Conservation (phyloP, 768 basidiomycete species). For the Ramaria rubella region DNA sequence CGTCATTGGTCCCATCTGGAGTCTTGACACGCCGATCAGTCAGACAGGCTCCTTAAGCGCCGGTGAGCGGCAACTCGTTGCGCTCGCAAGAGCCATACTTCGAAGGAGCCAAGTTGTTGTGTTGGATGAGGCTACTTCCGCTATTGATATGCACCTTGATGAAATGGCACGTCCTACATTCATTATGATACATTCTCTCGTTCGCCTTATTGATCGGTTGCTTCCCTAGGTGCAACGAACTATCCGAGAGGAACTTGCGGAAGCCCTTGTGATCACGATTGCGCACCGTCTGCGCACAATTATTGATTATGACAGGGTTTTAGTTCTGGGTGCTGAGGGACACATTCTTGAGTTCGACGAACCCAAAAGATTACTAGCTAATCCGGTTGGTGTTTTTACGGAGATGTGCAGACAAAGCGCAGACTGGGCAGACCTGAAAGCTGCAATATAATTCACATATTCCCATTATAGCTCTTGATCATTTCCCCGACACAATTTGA, state of each 20-base stretch:
- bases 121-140: slow-evolving; percentile 74
- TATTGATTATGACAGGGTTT: slow-evolving; percentile 66
- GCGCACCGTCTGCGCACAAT: slow-evolving; percentile 76
- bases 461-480: too few species aligned
- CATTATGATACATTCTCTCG: background rate
- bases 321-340: slow-evolving; percentile 63
- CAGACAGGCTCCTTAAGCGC: slow-evolving; percentile 11
- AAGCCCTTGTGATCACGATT: slow-evolving; percentile 74
- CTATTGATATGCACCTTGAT: slow-evolving; percentile 65
- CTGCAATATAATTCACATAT: background rate
- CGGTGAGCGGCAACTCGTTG: slow-evolving; percentile 62
- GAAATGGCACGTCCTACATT: slow-evolving; percentile 45
- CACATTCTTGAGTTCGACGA: slow-evolving; percentile 70
- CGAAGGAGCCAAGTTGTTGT: slow-evolving; percentile 61
- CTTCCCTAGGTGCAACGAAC: slow-evolving; percentile 56
- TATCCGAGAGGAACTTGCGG: slow-evolving; percentile 63
- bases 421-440: slow-evolving; percentile 9
- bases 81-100: slow-evolving; percentile 60
- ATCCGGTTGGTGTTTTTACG: slow-evolving; percentile 52
- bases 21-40: slow-evolving; percentile 57
- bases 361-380: slow-evolving; percentile 49
- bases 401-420: slow-evolving; percentile 62
- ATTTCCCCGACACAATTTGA: too few species aligned
- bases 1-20: slow-evolving; percentile 18
- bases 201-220: background rate